Evolutionary conservation across 2,329 filamentous ascomycete species (phyloP), one percentile per base, ranked within the genome.

Genomic region (Aspergillus glaucus): DNA sequence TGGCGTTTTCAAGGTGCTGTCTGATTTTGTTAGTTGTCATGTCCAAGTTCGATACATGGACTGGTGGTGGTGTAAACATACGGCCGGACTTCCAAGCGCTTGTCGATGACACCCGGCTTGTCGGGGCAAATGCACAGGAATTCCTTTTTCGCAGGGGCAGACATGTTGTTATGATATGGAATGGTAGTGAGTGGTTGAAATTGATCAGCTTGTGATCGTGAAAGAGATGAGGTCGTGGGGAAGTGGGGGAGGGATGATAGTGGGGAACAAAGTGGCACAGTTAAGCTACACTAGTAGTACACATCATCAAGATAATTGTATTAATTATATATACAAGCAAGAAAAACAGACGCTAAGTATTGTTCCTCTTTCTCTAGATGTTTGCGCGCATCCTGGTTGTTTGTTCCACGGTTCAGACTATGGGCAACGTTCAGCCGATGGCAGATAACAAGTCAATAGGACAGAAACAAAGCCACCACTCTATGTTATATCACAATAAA

Each of bases 101-200:
- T 85, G 55, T 75, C 75, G 50, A 77, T 69, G 17, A 68, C 73
- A 37, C 78, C 81, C 1, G 82, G 77, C 65, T 82, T 79, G 66
- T 88, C 85, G 10, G 83, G 85, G 34, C 87, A 63, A 50, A 88
- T 75, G 58, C 85, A 82, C 34, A 89, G 77, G 74, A 83, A 89
- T 66, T 87, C 82, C 52, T 72, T 77, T 62, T 77, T 79, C 43
- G 64, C 9, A n/a, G 57, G 44, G 17, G 62, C 49, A 30, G 57
- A 55, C 56, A 62, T 62, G 10, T 50, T 58, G 55, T 56, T 55
- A 17, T 37, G 26, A 43, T 42, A 15, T 43, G 21, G 5, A 17
- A 30, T 28, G 10, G 19, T 10, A 14, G 10, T n/a, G 22, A 1
- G 21, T 44, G 47, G 14, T 17, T 34, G 43, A 22, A 43, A 42